Conservation (phyloP, 768 basidiomycete species). For the Kwoniella mangroviensis region DNA sequence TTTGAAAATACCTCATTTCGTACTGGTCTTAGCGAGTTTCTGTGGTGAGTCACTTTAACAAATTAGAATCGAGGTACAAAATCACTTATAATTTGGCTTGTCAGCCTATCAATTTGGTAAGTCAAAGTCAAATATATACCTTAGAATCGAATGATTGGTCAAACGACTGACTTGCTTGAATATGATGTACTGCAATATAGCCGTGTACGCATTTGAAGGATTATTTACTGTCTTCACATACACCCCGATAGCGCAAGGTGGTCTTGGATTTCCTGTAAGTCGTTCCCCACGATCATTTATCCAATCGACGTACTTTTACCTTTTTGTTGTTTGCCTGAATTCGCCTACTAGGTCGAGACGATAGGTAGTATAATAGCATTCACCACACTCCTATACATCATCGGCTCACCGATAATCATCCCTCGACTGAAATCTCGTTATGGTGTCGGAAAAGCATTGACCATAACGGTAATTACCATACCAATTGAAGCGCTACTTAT, state of each 20-base stretch:
- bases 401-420: conserved; percentile 29
- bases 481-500: conserved; percentile 32
- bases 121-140: background rate
- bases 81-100: background rate
- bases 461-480: conserved; percentile 21
- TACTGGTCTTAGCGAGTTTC: background rate
- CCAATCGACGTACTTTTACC: background rate
- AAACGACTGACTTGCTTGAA: background rate
- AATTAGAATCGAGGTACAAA: background rate
- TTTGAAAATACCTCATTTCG: conserved; percentile 16
- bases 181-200: background rate
- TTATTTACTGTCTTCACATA: conserved; percentile 42
- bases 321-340: background rate
- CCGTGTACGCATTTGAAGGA: conserved; percentile 16
- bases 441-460: conserved; percentile 19
- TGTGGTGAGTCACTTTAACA: background rate
- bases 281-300: background rate
- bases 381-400: conserved; percentile 23
- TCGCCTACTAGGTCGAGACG: background rate
- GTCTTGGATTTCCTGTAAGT: conserved; percentile 44
- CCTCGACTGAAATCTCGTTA: conserved; percentile 34
- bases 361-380: conserved; percentile 6
- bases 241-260: conserved; percentile 33
- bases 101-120: conserved; percentile 2
- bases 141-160: no score